These are phyloP conservation scores for Fraxinus ornus DNA, from an alignment of 305 asterid species.

Conservation along the genomic window DNA sequence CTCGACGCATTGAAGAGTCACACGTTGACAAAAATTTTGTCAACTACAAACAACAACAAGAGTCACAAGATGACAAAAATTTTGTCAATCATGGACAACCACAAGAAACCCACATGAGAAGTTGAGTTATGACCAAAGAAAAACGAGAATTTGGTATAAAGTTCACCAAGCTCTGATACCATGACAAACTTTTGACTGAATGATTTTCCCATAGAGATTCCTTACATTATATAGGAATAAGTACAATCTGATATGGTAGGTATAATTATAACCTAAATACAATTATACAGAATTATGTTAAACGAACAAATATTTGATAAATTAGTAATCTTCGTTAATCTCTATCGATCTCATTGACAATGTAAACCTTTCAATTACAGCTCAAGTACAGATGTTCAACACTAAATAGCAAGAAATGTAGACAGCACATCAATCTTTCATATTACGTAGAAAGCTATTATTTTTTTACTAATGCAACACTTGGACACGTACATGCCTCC, in stretches of 20 bases:
- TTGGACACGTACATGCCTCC: background rate
- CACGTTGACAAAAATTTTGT: too few species aligned
- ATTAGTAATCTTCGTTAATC: too few species aligned
- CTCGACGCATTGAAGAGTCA: too few species aligned
- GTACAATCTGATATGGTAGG: too few species aligned
- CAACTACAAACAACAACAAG: background rate
- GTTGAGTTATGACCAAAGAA: background rate
- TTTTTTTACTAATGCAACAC: background rate
- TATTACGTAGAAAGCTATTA: background rate
- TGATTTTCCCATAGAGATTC: background rate
- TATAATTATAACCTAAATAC: too few species aligned
- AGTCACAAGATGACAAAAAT: background rate
- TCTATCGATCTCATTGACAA: too few species aligned
- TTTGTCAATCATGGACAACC: background rate
- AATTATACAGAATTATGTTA: too few species aligned
- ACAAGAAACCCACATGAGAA: background rate
- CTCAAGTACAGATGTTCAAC: background rate
- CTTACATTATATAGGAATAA: too few species aligned
- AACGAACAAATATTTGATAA: too few species aligned
- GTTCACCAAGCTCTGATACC: background rate
- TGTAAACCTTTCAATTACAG: background rate
- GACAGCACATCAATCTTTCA: background rate
- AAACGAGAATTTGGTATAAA: background rate
- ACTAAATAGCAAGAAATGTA: background rate
- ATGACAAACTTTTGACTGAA: background rate